phyloP scores from a whole-genome alignment of 768 basidiomycete genomes.

The Psilocybe cubensis region DNA sequence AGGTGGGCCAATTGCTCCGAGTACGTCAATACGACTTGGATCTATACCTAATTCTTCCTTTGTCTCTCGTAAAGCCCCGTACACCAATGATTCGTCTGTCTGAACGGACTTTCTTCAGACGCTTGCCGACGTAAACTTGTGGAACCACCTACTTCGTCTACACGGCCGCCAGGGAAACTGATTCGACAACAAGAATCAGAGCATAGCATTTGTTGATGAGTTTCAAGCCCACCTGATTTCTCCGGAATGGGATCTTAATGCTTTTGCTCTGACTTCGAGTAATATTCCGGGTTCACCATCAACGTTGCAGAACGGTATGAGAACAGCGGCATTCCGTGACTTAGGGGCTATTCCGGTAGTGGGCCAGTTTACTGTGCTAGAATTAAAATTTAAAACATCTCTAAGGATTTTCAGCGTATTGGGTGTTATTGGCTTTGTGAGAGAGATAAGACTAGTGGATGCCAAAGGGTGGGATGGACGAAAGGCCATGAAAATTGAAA shows the following conservation, averaged over 20 bases:
- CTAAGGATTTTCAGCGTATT: conserved; percentile 37
- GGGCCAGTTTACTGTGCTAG: conserved; percentile 9
- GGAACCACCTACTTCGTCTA: conserved; percentile 55
- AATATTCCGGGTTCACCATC: conserved; percentile 65
- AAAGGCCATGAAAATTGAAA: conserved; percentile 9
- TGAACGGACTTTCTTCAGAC: conserved; percentile 25
- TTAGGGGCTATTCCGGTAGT: conserved; percentile 17
- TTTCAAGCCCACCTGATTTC: conserved; percentile 66
- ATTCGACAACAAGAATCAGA: not conserved
- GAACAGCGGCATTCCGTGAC: conserved; percentile 61
- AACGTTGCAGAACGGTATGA: conserved; percentile 82
- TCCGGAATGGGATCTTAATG: conserved; percentile 73
- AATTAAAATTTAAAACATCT: conserved; percentile 19
- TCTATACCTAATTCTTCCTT: conserved; percentile 72
- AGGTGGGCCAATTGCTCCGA: conserved; percentile 68
- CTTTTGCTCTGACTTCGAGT: conserved; percentile 69
- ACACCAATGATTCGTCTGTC: conserved; percentile 56
- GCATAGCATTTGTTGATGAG: not conserved
- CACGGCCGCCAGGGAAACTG: conserved; percentile 78
- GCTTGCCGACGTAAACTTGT: conserved; percentile 1
- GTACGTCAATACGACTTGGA: conserved; percentile 62
- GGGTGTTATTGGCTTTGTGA: conserved; percentile 44
- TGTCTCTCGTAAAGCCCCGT: conserved; percentile 72
- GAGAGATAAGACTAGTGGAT: conserved; percentile 27
- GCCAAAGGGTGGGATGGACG: conserved; percentile 13